phyloP scores from a whole-genome alignment of 306 rosid genomes.

The Cajanus cajan region DNA sequence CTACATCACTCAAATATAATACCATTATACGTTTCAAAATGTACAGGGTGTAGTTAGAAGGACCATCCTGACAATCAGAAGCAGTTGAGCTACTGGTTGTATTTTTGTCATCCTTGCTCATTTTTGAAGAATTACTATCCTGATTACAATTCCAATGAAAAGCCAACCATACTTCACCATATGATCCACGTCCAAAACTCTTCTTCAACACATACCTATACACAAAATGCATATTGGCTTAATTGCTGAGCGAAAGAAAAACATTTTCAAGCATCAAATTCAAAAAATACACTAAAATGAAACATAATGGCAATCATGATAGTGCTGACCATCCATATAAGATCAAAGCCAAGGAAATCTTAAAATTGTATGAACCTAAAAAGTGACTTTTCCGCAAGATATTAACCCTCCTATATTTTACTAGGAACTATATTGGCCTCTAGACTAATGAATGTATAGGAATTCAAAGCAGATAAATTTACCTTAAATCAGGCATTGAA shows the following conservation, averaged over 20 bases:
- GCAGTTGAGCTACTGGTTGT: slow-evolving; percentile 42
- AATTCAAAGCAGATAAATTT: slow-evolving; percentile 28
- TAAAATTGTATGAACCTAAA: slow-evolving; percentile 9
- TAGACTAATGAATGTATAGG: slow-evolving; percentile 6
- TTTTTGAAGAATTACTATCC: slow-evolving; percentile 42
- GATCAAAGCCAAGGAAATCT: slow-evolving; percentile 15
- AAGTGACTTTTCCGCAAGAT: background rate
- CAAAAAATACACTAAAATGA: background rate
- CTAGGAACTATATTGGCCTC: slow-evolving; percentile 21
- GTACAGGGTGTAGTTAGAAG: slow-evolving; percentile 60
- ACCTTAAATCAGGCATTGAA: slow-evolving; percentile 79
- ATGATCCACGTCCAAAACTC: slow-evolving; percentile 95
- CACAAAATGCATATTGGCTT: slow-evolving; percentile 32
- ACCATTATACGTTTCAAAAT: slow-evolving; percentile 97
- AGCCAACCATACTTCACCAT: slow-evolving; percentile 99
- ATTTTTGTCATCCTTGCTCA: slow-evolving; percentile 41
- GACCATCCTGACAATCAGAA: slow-evolving; percentile 50
- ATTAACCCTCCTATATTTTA: slow-evolving; percentile 11
- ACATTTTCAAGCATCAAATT: slow-evolving; percentile 19
- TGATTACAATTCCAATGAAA: slow-evolving; percentile 78
- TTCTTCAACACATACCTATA: slow-evolving; percentile 75
- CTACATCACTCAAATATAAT: slow-evolving; percentile 31
- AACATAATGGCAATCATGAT: background rate
- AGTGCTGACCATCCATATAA: slow-evolving; percentile 13
- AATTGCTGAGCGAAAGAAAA: slow-evolving; percentile 14